Evolutionary conservation across 345 rosid species (phyloP), one percentile per base, ranked within the genome.

Genomic region (Linum usitatissimum): DNA sequence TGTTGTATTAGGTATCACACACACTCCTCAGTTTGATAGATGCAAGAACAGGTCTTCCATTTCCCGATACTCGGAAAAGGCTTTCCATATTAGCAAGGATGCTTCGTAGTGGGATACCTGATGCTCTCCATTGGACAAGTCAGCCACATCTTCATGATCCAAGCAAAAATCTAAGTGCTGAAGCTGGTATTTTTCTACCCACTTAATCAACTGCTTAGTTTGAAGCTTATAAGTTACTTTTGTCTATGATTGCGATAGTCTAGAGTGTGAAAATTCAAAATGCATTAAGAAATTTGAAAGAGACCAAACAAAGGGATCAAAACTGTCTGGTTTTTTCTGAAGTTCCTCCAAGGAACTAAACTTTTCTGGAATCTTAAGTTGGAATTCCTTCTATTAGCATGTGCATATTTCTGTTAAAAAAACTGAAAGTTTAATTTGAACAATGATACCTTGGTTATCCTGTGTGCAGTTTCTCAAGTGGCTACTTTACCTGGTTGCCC

Each of bases 11-110:
- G 99, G 96, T 87, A 21, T 87, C 99, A 60, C 99, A 93, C 72
- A 90, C 99, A 55, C 87, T 93, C 73, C 99, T 93, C 65, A 84
- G 88, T 81, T 78, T 93, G 86, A 77, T 90, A 61, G 92, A 90
- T 77, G 73, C 95, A 18, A 75, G 69, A 84, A 81, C 87, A 55
- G 77, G 86, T 48, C 90, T 78, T 80, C 88, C 95, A 65, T 72
- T 83, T 67, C 63, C 81, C 55, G 87, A 81, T 34, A 73, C 86
- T 66, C 79, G 40, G 42, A 79, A 72, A 73, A 82, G 99, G 77
- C 79, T 90, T 55, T 66, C 77, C 60, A 70, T 81, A 48, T 82
- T 90, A 64, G 68, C 92, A 40, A 83, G 79, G 81, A 90, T 90
- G 96, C 92, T 93, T 73, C 87, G 74, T 57, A 83, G 96, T 82